phyloP scores from a whole-genome alignment of 2,329 filamentous ascomycete species.

The Falciphora oryzae region DNA sequence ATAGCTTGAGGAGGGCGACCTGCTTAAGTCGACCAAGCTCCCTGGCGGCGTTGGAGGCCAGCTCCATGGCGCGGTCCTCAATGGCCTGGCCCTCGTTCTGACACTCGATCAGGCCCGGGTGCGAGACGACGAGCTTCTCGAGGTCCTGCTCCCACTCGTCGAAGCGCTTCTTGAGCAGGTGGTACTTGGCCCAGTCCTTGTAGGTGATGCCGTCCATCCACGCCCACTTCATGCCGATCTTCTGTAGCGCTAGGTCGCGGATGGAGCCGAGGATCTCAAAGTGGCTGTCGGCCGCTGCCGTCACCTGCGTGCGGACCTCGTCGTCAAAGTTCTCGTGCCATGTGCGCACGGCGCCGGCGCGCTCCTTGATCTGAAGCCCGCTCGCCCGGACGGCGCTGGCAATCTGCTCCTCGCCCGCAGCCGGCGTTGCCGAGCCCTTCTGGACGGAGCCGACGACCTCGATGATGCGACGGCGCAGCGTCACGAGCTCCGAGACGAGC shows the following conservation, averaged over 20 bases:
- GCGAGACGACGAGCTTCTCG: conserved; percentile 65
- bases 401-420: conserved; percentile 37
- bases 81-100: conserved; percentile 53
- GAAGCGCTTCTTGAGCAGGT: conserved; percentile 76
- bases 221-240: conserved; percentile 91
- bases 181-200: conserved; percentile 95
- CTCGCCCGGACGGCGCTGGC: conserved; percentile 53
- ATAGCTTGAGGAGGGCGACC: conserved; percentile 78
- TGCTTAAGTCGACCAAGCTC: conserved; percentile 79
- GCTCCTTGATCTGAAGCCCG: conserved; percentile 68
- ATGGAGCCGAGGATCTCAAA: conserved; percentile 78
- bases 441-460: conserved; percentile 48
- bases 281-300: conserved; percentile 70
- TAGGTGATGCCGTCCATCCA: conserved; percentile 95
- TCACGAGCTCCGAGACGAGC: conserved; percentile 55
- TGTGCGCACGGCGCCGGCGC: conserved; percentile 67
- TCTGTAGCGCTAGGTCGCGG: conserved; percentile 77
- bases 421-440: conserved; percentile 32
- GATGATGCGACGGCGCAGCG: conserved; percentile 63
- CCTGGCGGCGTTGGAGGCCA: conserved; percentile 71
- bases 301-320: conserved; percentile 63
- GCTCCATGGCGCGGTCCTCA: conserved; percentile 72
- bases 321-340: conserved; percentile 71
- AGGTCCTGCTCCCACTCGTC: conserved; percentile 82
- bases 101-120: conserved; percentile 64